phyloP scores from a whole-genome alignment of 257 asterid species.

The Avicennia marina region DNA sequence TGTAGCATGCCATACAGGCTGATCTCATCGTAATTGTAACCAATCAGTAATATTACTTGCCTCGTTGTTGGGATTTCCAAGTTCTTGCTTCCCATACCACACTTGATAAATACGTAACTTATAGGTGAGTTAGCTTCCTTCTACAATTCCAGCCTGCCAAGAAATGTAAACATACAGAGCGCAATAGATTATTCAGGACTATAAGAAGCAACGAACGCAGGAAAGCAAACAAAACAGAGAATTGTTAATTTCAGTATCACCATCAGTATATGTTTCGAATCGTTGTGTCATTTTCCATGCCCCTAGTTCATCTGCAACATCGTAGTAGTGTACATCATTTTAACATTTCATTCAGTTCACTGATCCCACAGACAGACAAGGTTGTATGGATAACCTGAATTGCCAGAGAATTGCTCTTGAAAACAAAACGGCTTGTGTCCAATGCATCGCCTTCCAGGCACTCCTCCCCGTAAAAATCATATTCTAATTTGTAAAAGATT shows the following conservation, averaged over 20 bases:
- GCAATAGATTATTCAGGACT: not conserved
- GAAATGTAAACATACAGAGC: not conserved
- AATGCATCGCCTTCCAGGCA: no score
- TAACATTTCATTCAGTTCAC: not conserved
- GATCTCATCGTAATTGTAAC: not conserved
- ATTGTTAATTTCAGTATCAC: constrained; percentile 7
- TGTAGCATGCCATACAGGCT: no score
- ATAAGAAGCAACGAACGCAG: not conserved
- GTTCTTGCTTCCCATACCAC: not conserved
- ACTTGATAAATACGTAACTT: not conserved
- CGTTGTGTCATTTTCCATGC: not conserved
- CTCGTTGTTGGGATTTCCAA: not conserved
- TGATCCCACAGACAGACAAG: not conserved
- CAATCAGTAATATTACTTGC: not conserved
- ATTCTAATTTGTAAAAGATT: not conserved
- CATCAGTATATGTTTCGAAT: not conserved
- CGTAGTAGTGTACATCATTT: not conserved
- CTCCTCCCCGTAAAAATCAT: not conserved
- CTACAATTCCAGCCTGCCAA: constrained; percentile 20
- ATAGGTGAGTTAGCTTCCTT: not conserved
- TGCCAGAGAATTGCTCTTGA: not conserved
- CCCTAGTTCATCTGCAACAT: constrained; percentile 6
- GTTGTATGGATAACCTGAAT: not conserved
- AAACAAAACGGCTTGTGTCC: no score
- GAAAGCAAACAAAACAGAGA: not conserved